A percentile compares a stretch with the other conserved stretches of the same genome.
Evolutionary conservation across 2,329 filamentous ascomycete genomes (phyloP).

Genomic region (Simplicillium sp.): DNA sequence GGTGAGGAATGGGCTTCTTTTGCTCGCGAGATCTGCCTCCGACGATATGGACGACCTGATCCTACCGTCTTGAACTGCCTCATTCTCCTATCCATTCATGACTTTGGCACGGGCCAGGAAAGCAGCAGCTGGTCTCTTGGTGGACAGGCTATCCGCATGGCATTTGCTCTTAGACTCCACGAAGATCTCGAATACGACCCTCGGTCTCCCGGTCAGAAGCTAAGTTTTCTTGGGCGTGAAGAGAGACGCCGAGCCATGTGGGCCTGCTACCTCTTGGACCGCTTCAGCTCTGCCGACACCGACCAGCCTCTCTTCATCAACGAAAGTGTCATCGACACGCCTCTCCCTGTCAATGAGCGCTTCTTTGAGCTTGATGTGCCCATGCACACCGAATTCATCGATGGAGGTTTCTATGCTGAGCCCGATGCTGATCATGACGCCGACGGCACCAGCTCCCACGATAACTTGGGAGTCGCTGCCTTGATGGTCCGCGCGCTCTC

Average conservation of each 20-base stretch:
- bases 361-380: slow-evolving; percentile 88
- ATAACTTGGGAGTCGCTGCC: slow-evolving; percentile 91
- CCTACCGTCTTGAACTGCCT: slow-evolving; percentile 92
- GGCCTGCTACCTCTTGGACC: slow-evolving; percentile 95
- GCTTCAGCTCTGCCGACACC: slow-evolving; percentile 92
- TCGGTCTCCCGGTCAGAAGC: slow-evolving; percentile 48
- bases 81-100: slow-evolving; percentile 79
- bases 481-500: slow-evolving; percentile 81
- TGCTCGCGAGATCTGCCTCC: slow-evolving; percentile 79
- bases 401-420: slow-evolving; percentile 55
- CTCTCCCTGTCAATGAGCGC: slow-evolving; percentile 81
- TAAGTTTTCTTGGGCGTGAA: slow-evolving; percentile 88
- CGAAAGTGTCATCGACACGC: slow-evolving; percentile 81
- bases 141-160: slow-evolving; percentile 93
- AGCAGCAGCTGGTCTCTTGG: slow-evolving; percentile 93
- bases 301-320: slow-evolving; percentile 86
- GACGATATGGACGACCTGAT: slow-evolving; percentile 87
- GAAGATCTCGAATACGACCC: slow-evolving; percentile 82
- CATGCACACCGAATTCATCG: slow-evolving; percentile 73
- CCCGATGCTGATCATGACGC: slow-evolving; percentile 51
- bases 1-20: slow-evolving; percentile 86
- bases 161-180: slow-evolving; percentile 88
- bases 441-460: slow-evolving; percentile 51
- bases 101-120: slow-evolving; percentile 94
- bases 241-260: slow-evolving; percentile 94